Evolutionary conservation across 345 rosid genomes (phyloP), one percentile per base, ranked within the genome.

Genomic region (Aethionema arabicum): DNA sequence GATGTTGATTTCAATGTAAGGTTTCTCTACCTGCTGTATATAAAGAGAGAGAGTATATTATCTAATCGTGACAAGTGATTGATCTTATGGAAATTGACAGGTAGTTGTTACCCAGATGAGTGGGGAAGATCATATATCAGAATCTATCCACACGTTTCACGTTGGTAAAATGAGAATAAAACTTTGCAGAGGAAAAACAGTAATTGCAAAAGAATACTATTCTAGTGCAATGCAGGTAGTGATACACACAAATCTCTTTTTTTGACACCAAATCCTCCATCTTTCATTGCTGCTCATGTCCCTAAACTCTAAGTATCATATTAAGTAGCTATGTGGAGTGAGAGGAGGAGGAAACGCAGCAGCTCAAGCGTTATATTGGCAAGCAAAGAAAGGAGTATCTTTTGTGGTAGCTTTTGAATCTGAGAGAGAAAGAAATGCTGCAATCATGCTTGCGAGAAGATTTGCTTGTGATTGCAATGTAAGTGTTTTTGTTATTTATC

Each of bases 341-440:
- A 78, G 99, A 84, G 99, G 99, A 68, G 97, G 92, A 13, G 99
- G 97, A 35, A 93, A 90, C 66, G 99, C 97, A 0, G 99, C 97
- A 7, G 83, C 91, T 30, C 97, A 93, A 67, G 97, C 97, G 46
- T 46, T 84, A 77, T 93, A 83, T 79, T 93, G 97, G 99, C 95
- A 83, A 61, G 87, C 83, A 21, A 87, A 82, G 73, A 80, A 79
- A 74, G 95, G 87, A 2, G 54, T 72, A 45, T 85, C 92, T 36
- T 85, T 85, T 51, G 90, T 87, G 31, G 72, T 93, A 61, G 97
- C 96, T 55, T 90, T 93, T 29, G 99, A 93, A 66, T 85, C 91
- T 0, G 87, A 80, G 61, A 82, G 99, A 76, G 97, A 90, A 48
- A 79, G 96, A 72, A 90, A 93, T 49, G 95, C 92, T 1, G 84